Evolutionary conservation across 1,284 basidiomycete species (phyloP), one percentile per base, ranked within the genome.

Genomic region (Cutaneotrichosporon cavernicola): DNA sequence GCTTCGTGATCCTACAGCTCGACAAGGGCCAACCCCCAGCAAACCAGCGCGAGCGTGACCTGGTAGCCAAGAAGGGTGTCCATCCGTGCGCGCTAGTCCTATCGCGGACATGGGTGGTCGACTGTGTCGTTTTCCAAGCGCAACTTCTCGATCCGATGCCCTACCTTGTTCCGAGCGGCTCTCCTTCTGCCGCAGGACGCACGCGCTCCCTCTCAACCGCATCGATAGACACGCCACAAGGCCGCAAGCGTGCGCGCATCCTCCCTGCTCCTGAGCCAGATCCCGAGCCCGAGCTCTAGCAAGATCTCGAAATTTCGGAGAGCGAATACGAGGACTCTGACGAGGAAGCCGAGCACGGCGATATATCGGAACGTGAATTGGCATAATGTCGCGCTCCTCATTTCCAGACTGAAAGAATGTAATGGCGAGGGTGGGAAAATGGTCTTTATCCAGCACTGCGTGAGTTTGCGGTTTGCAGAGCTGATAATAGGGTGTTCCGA

Each of bases 161-260:
- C 9, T 58, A 32, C 32, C 26, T 58, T 5, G 57, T 58, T 4
- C 40, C 21, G 7, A 9, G 46, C 73, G 69, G 59, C 65, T 64
- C 47, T 74, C 73, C 43, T 70, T 66, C 18, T 69, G 70, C 5
- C 60, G 64, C 11, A 64, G 62, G 14, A 60, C 57, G 56, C 64
- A 65, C 34, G 31, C 13, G 31, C 16, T 31, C 18, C 11, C n/a
- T 5, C 18, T 18, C 30, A 13, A 14, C 7, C 31, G 18, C 32
- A 21, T 56, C 32, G 10, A 13, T 11, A 7, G 53, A 38, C 36
- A 71, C 68, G 7, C 72, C 72, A 36, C 65, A 63, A 26, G 70
- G 40, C 53, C 69, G 58, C 14, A 60, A 56, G 66, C 34, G 22
- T 60, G 58, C 18, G 9, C 38, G 57, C 36, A n/a, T 31, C 36